Evolutionary conservation across 169 alveolate genomes (phyloP).

Genomic region (Plasmodium sp.): DNA sequence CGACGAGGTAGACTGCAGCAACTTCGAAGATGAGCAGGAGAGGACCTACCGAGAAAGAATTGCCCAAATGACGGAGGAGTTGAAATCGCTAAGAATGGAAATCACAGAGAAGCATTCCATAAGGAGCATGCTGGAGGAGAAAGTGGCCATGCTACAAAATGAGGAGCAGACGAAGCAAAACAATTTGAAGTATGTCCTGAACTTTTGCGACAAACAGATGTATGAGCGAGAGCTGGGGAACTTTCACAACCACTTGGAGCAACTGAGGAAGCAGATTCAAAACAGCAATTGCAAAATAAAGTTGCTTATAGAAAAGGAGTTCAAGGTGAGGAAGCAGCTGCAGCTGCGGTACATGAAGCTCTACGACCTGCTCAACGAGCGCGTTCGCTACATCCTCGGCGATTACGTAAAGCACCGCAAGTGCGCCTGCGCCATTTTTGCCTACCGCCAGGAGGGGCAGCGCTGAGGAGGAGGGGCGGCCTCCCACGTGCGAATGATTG

Average conservation of each 20-base stretch:
- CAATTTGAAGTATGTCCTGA: conserved; percentile 47
- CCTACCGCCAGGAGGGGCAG: conserved; percentile 41
- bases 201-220: conserved; percentile 36
- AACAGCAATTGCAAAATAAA: conserved; percentile 63
- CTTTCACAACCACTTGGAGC: conserved; percentile 6
- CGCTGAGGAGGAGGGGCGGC: not conserved
- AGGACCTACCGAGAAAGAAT: conserved; percentile 34
- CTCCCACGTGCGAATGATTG: not conserved
- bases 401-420: conserved; percentile 65
- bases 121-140: conserved; percentile 45
- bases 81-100: conserved; percentile 37
- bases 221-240: conserved; percentile 29
- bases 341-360: conserved; percentile 37
- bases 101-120: conserved; percentile 48
- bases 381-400: conserved; percentile 36
- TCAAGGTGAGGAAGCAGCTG: conserved; percentile 54
- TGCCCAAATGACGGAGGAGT: conserved; percentile 14
- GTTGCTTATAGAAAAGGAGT: conserved; percentile 52
- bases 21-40: conserved; percentile 36
- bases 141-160: conserved; percentile 42
- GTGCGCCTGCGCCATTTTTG: conserved; percentile 73
- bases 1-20: conserved; percentile 2
- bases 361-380: conserved; percentile 38
- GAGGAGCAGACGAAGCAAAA: conserved; percentile 48
- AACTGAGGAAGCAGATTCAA: conserved; percentile 48